A percentile compares a stretch with the other conserved stretches of the same genome.
Conservation (phyloP, 208 protist genomes). For the Naegleria fowleri region DNA sequence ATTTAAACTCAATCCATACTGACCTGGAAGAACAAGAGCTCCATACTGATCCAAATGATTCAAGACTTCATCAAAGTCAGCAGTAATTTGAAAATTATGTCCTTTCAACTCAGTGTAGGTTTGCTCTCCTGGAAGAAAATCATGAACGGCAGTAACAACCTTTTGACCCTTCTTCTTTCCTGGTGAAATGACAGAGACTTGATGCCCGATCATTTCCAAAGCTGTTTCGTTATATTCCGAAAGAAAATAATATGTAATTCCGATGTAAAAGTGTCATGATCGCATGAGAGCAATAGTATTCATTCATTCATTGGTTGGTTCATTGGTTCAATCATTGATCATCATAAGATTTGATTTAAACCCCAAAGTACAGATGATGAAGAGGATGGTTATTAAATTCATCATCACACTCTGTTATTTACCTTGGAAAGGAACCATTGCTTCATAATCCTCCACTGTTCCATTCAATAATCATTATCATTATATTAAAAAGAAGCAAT, state of each 20-base stretch:
- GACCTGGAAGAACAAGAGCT: conserved; percentile 44
- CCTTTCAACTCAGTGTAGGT: conserved; percentile 44
- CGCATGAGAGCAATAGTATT: too few relatives aligned
- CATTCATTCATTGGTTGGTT: not conserved
- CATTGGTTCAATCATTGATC: too few relatives aligned
- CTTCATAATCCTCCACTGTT: conserved; percentile 48
- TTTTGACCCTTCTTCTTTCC: conserved; percentile 46
- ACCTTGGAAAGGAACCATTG: conserved; percentile 49
- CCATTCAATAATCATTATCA: conserved; percentile 35
- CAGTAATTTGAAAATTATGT: not conserved
- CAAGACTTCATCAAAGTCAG: conserved; percentile 34
- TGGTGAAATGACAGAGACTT: conserved; percentile 43
- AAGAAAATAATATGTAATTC: too few relatives aligned
- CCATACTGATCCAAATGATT: conserved; percentile 34
- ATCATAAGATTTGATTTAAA: too few relatives aligned
- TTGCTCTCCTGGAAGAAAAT: conserved; percentile 50
- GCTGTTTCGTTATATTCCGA: conserved; percentile 7
- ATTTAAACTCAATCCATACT: too few relatives aligned
- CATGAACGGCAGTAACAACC: conserved; percentile 47
- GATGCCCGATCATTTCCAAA: conserved; percentile 39
- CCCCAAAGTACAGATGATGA: too few relatives aligned
- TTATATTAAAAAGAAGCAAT: not conserved
- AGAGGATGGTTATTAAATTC: too few relatives aligned
- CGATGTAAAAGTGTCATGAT: too few relatives aligned
- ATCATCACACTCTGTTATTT: too few relatives aligned